Evolutionary conservation across 306 rosid species (phyloP), one percentile per base, ranked within the genome.

Genomic region (Adenanthera pavonina): DNA sequence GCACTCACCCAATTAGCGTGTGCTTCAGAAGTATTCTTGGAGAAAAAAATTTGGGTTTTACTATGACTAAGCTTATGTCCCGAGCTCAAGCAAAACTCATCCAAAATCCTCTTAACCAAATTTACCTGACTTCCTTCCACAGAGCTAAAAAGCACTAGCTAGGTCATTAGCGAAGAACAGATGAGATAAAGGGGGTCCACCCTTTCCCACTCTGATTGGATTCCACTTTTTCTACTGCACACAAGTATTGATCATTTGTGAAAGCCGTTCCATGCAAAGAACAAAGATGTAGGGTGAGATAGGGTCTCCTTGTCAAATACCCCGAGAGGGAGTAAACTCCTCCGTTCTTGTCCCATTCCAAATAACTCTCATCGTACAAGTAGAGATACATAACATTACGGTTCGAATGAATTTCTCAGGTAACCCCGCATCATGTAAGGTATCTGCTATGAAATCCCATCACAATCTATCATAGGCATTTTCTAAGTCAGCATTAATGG

Each of bases 71-170:
- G 17, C 14, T 2, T 11, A 0, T 49, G 17, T 0, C 53, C 53
- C 0, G 53, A 12, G 0, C 4, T 5, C 0, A 5, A 2, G 17
- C 53, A 49, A 12, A 12, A 49, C 5, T 49, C 17, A 3, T 4
- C 17, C 0, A 49, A 4, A 0, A 1, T 3, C 0, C 14, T 2
- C 3, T 13, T 15, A 14, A 49, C 14, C 4, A 49, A 1, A 0
- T 3, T 0, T 0, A 49, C 0, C 3, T 49, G 53, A 5, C 1
- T 1, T 3, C 1, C 17, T 0, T 3, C 2, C 3, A 11, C 14
- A 2, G 5, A 2, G 14, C 53, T 11, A 12, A 49, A 49, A 1
- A 12, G 53, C 5, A 49, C n/a, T n/a, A n/a, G n/a, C 14, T 0
- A 49, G 53, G 3, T 49, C 17, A 3, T 49, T 17, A 3, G 53